Conservation (phyloP, 805 yeast genomes). For the Hanseniaspora hatyaiensis region DNA sequence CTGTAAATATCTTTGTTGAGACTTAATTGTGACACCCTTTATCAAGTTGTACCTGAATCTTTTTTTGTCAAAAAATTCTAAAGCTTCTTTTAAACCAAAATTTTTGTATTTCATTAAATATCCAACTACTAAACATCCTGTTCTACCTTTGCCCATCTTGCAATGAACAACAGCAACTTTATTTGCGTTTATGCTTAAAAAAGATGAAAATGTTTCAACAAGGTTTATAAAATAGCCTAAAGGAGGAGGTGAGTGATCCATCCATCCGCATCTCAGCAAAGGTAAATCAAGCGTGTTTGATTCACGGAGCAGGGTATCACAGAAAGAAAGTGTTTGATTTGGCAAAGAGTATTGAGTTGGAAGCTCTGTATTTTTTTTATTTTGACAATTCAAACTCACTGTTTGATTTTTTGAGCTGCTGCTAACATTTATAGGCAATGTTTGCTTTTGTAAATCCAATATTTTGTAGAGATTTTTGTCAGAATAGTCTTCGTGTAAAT, state of each 20-base stretch:
- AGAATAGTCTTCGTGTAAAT: constrained; percentile 30
- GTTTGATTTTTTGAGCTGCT: no score
- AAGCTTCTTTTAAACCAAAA: constrained; percentile 37
- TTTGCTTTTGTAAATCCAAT: no score
- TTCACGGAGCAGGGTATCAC: no score
- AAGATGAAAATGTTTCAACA: constrained; percentile 37
- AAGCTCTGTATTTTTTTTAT: no score
- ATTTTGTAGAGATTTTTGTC: constrained; percentile 19
- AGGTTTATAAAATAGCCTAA: constrained; percentile 38
- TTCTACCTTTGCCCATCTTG: constrained; percentile 83
- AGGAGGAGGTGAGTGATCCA: constrained; percentile 71
- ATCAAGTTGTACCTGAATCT: constrained; percentile 50
- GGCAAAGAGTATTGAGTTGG: no score
- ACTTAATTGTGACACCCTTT: constrained; percentile 56
- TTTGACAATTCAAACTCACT: no score
- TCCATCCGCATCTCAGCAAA: constrained; percentile 38
- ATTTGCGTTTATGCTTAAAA: constrained; percentile 27
- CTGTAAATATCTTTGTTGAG: constrained; percentile 55
- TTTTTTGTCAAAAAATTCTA: constrained; percentile 39
- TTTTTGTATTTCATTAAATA: constrained; percentile 45
- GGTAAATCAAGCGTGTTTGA: not conserved
- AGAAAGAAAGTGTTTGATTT: no score
- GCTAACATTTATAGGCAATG: no score
- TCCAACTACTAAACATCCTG: constrained; percentile 66
- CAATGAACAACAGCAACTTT: constrained; percentile 70